Conservation (phyloP, 208 protist species). For the Trypanosomatidae sp. region DNA sequence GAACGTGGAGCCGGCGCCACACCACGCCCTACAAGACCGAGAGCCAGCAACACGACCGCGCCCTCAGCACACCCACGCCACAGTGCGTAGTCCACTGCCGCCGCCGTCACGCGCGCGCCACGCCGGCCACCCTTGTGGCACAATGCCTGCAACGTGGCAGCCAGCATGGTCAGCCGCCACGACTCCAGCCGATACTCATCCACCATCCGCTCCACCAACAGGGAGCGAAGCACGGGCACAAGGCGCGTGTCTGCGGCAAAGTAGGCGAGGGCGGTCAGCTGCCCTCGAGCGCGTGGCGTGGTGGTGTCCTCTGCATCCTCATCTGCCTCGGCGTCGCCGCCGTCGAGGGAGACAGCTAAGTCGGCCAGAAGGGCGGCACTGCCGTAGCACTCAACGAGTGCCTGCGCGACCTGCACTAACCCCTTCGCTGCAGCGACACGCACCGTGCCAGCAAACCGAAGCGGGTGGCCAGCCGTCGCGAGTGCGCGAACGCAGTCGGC, state of each 20-base stretch:
- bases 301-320: neutral
- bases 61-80: slow-evolving; percentile 41
- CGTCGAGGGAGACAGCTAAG: slow-evolving; percentile 17
- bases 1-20: slow-evolving; percentile 12
- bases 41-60: slow-evolving; percentile 50
- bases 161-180: slow-evolving; percentile 25
- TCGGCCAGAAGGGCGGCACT: slow-evolving; percentile 43
- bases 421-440: slow-evolving; percentile 44
- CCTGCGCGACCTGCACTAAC: slow-evolving; percentile 35
- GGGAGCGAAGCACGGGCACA: slow-evolving; percentile 44
- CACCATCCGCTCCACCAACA: slow-evolving; percentile 33
- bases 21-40: slow-evolving; percentile 47
- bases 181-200: slow-evolving; percentile 29
- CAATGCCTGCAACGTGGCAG: slow-evolving; percentile 22
- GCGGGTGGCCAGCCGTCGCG: slow-evolving; percentile 56
- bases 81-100: slow-evolving; percentile 67
- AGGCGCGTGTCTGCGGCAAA: slow-evolving; percentile 34
- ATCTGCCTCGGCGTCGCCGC: neutral
- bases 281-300: slow-evolving; percentile 9
- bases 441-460: slow-evolving; percentile 42
- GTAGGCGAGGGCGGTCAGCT: slow-evolving; percentile 58
- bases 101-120: slow-evolving; percentile 12
- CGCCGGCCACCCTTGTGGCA: slow-evolving; percentile 16
- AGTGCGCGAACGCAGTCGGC: slow-evolving; percentile 41
- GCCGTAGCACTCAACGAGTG: slow-evolving; percentile 69